phyloP scores from a whole-genome alignment of 2,329 filamentous ascomycete genomes.

The Colletotrichum echinochloae region DNA sequence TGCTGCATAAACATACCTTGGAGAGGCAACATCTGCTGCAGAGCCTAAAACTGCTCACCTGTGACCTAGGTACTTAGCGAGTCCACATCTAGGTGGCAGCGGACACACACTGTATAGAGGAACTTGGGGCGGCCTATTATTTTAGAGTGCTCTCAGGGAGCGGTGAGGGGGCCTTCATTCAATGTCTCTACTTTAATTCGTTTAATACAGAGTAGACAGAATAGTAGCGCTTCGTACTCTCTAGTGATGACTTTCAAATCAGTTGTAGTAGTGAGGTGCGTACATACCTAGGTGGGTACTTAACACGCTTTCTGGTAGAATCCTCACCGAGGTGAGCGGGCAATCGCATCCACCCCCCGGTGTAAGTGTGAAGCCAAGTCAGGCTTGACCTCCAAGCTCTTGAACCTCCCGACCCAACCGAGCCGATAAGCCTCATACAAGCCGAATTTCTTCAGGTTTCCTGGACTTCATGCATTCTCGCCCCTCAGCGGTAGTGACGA shows the following conservation, averaged over 20 bases:
- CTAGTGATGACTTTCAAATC: not conserved
- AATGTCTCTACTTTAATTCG: not conserved
- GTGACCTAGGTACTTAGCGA: no score
- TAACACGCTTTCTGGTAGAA: not conserved
- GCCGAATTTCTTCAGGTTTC: not conserved
- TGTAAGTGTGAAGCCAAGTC: not conserved
- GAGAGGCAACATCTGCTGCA: not conserved
- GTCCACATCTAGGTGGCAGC: not conserved
- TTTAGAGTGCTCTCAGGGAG: no score
- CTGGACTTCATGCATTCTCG: not conserved
- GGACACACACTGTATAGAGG: not conserved
- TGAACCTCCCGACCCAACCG: no score
- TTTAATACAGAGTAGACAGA: not conserved
- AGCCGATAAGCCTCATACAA: not conserved
- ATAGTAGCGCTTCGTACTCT: not conserved
- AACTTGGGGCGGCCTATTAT: not conserved
- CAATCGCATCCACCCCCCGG: not conserved
- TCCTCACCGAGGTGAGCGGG: not conserved
- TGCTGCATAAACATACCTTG: not conserved
- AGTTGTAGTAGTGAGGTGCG: not conserved
- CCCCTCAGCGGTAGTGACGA: constrained; percentile 15
- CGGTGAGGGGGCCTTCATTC: not conserved
- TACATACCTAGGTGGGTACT: no score
- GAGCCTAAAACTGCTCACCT: not conserved
- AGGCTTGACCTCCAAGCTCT: not conserved